Conservation (phyloP, 306 rosid species). For the Quercus wislizeni region DNA sequence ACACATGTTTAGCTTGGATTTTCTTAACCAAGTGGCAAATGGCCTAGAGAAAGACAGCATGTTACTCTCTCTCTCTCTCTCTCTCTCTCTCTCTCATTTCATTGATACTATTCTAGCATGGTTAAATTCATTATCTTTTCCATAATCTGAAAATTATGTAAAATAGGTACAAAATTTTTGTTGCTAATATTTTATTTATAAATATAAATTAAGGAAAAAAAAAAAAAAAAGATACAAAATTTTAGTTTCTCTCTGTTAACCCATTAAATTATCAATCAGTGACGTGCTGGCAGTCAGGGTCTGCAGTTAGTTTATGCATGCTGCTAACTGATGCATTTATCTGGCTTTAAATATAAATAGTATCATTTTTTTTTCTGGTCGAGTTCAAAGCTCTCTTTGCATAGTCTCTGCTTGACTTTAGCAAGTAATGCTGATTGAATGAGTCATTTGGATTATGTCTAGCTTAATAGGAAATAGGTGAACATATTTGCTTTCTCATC, state of each 20-base stretch:
- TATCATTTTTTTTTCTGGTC: neutral
- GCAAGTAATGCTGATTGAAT: neutral
- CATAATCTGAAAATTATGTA: neutral
- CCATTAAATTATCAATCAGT: neutral
- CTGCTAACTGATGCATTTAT: neutral
- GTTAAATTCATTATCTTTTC: neutral
- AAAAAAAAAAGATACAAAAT: neutral
- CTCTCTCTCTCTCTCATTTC: conserved; percentile 12
- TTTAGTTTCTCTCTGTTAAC: neutral
- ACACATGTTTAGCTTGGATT: conserved; percentile 95
- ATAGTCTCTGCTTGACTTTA: neutral
- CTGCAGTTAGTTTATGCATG: neutral
- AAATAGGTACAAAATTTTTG: neutral
- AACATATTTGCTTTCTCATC: neutral
- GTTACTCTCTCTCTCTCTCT: conserved; percentile 43
- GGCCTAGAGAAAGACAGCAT: conserved; percentile 98
- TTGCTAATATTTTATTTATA: too few relatives aligned
- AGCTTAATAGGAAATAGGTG: neutral
- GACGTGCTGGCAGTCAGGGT: neutral
- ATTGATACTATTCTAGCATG: neutral
- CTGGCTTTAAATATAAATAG: neutral
- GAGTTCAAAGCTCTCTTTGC: neutral
- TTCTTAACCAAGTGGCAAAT: conserved; percentile 94
- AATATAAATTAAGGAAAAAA: too few relatives aligned
- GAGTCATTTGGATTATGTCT: neutral